Conservation (phyloP, 805 yeast genomes). For the Sugiyamaella boreocaroliniensis region DNA sequence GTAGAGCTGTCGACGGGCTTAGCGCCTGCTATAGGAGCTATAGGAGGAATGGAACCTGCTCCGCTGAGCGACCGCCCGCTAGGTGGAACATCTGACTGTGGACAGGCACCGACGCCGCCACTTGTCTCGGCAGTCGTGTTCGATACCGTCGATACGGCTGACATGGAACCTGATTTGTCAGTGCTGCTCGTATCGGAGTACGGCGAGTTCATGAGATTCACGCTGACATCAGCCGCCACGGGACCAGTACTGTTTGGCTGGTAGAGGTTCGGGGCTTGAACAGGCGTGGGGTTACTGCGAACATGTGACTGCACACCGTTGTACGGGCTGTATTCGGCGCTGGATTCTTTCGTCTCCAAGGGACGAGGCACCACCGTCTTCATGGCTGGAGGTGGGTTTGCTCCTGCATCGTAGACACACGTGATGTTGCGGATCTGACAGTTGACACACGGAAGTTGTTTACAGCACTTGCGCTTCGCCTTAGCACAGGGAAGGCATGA, state of each 20-base stretch:
- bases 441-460: slow-evolving; percentile 14
- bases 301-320: background rate
- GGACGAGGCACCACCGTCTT: background rate
- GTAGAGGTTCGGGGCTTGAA: background rate
- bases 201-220: background rate
- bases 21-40: background rate
- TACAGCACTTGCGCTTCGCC: slow-evolving; percentile 17
- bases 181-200: background rate
- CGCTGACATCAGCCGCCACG: too few relatives aligned
- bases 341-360: background rate
- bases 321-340: background rate
- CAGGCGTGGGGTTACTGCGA: background rate
- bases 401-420: slow-evolving; percentile 12
- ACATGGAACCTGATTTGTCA: background rate
- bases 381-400: background rate
- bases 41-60: background rate
- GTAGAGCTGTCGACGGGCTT: background rate
- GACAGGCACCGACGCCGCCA: background rate
- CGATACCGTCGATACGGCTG: background rate
- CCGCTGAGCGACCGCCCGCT: background rate
- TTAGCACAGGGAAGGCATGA: slow-evolving; percentile 17
- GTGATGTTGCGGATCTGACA: slow-evolving; percentile 12
- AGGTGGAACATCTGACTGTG: background rate
- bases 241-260: too few relatives aligned
- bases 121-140: background rate